These are phyloP conservation scores for Mycena amicta DNA, from an alignment of 768 basidiomycete species.

Conservation along the genomic window DNA sequence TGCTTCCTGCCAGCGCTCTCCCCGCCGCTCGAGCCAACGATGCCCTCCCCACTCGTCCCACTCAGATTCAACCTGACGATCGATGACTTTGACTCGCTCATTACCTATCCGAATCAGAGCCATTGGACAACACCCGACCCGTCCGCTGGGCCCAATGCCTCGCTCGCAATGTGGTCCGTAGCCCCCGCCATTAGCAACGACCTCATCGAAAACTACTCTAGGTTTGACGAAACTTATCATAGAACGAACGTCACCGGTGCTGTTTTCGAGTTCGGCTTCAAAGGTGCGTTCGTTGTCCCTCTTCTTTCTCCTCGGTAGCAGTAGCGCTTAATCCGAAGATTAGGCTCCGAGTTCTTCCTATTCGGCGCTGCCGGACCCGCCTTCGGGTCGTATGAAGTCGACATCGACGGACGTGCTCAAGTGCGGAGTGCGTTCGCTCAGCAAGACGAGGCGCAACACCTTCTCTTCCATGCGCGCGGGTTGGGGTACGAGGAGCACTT, in stretches of 20 bases:
- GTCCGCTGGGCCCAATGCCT: constrained; percentile 11
- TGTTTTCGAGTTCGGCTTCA: constrained; percentile 16
- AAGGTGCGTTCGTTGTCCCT: constrained; percentile 16
- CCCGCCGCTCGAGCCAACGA: neutral
- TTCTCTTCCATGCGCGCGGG: constrained; percentile 7
- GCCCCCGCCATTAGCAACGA: no score
- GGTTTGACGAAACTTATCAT: constrained; percentile 21
- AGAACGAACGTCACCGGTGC: constrained; percentile 15
- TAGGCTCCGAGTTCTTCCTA: constrained; percentile 14
- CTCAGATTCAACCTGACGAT: constrained; percentile 13
- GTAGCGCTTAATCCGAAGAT: no score
- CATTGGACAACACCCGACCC: constrained; percentile 23
- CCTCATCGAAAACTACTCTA: no score
- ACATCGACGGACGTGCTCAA: constrained; percentile 10
- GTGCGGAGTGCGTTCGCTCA: constrained; percentile 8
- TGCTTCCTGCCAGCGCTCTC: neutral
- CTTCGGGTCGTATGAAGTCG: constrained; percentile 14
- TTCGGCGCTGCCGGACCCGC: constrained; percentile 18
- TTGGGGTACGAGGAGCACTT: constrained; percentile 11
- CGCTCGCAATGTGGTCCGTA: constrained; percentile 15
- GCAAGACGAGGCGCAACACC: constrained; percentile 5
- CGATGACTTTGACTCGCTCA: constrained; percentile 23
- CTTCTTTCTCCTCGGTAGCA: no score
- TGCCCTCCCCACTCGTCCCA: neutral
- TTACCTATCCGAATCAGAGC: constrained; percentile 18